Evolutionary conservation across 73 alveolate genomes (phyloP).

Genomic region (Halteria grandinella): DNA sequence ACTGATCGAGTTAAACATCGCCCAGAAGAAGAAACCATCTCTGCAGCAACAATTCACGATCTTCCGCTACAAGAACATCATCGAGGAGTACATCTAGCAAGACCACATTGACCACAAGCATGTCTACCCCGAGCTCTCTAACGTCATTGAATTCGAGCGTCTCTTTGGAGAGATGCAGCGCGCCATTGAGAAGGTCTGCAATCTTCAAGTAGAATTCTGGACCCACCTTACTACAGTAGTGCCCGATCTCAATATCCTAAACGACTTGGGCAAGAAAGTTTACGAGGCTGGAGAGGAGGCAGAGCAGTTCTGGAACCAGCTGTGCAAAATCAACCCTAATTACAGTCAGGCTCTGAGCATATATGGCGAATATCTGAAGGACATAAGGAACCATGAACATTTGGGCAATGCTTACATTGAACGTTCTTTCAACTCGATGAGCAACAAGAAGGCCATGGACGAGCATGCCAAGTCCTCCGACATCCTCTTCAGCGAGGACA

Average conservation of each 20-base stretch:
- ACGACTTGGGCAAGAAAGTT: conserved; percentile 42
- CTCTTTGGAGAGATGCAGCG: conserved; percentile 47
- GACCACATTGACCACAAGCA: conserved; percentile 40
- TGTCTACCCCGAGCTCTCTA: conserved; percentile 50
- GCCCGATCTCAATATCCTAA: conserved; percentile 52
- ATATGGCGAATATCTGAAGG: conserved; percentile 54
- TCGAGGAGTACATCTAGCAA: conserved; percentile 32
- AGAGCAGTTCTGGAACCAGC: conserved; percentile 38
- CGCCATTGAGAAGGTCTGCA: conserved; percentile 42
- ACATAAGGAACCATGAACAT: conserved; percentile 50
- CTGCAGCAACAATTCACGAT: conserved; percentile 42
- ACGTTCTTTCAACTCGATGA: conserved; percentile 25
- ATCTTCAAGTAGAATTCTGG: conserved; percentile 55
- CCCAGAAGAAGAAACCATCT: conserved; percentile 60
- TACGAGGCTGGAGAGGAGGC: conserved; percentile 40
- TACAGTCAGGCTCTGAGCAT: conserved; percentile 44
- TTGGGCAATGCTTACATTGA: conserved; percentile 41
- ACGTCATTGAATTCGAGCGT: conserved; percentile 60
- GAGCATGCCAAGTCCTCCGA: conserved; percentile 44
- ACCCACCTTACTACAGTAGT: conserved; percentile 60
- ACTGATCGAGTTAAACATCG: conserved; percentile 44
- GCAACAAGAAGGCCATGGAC: conserved; percentile 37
- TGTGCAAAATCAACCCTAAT: conserved; percentile 50
- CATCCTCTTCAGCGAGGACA: conserved; percentile 42
- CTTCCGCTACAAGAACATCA: conserved; percentile 52